These are phyloP conservation scores for Backusella tuberculispora DNA, from an alignment of 192 early-diverging fungal species.

Conservation along the genomic window DNA sequence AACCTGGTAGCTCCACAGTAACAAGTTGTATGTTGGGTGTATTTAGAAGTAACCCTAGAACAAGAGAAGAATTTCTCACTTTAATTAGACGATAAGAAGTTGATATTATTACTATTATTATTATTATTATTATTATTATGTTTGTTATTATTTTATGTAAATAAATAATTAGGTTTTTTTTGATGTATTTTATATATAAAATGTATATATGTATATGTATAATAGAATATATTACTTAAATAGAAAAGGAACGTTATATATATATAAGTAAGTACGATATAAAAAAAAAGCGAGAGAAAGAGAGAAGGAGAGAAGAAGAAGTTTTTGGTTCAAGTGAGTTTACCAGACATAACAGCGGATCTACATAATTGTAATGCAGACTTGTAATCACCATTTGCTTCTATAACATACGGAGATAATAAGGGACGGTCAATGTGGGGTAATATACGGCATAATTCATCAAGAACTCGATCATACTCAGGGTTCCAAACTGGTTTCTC, in stretches of 20 bases:
- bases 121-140: background rate
- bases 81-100: constrained; percentile 57
- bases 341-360: constrained; percentile 45
- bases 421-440: constrained; percentile 51
- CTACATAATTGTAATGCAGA: constrained; percentile 48
- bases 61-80: constrained; percentile 95
- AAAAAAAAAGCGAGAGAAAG: background rate
- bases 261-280: background rate
- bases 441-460: constrained; percentile 51
- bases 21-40: constrained; percentile 95
- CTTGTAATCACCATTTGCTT: constrained; percentile 52
- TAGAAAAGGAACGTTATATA: too few species aligned
- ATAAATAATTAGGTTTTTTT: constrained; percentile 15
- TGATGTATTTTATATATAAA: constrained; percentile 12
- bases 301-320: background rate
- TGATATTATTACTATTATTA: background rate
- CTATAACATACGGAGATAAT: constrained; percentile 46
- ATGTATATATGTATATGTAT: background rate
- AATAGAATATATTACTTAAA: background rate
- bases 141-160: constrained; percentile 16
- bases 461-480: constrained; percentile 42
- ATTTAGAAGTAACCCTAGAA: constrained; percentile 90
- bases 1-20: constrained; percentile 93
- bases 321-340: constrained; percentile 28
- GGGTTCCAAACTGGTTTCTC: background rate